Conservation (phyloP, 352 stramenopile genomes). For the Phytophthora chlamydospora region DNA sequence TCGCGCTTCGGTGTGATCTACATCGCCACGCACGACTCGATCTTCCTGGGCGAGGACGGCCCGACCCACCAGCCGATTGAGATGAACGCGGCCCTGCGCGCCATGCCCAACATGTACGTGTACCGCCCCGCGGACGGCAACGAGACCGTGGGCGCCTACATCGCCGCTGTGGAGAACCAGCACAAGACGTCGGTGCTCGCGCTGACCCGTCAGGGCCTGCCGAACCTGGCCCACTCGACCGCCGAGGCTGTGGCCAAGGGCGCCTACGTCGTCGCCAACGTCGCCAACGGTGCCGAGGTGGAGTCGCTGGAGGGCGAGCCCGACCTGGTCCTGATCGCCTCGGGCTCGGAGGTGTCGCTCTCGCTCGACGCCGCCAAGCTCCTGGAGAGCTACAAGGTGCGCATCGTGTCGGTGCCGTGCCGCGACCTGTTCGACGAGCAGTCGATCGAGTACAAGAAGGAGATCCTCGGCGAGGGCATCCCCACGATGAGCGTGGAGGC, state of each 20-base stretch:
- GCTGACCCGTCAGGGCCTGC: constrained; percentile 91
- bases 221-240: constrained; percentile 90
- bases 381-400: constrained; percentile 82
- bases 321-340: constrained; percentile 94
- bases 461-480: constrained; percentile 94
- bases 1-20: constrained; percentile 97
- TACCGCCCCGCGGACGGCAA: constrained; percentile 98
- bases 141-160: constrained; percentile 97
- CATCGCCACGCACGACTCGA: constrained; percentile 99
- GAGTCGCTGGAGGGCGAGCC: constrained; percentile 69
- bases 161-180: constrained; percentile 82
- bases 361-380: constrained; percentile 95
- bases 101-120: constrained; percentile 98
- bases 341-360: constrained; percentile 96
- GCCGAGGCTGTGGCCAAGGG: constrained; percentile 93
- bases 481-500: constrained; percentile 97
- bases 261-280: constrained; percentile 82
- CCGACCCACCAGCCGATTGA: constrained; percentile 99
- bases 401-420: constrained; percentile 98
- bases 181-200: constrained; percentile 94
- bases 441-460: constrained; percentile 94
- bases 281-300: constrained; percentile 82
- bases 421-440: constrained; percentile 98
- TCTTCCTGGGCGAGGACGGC: constrained; percentile 99
- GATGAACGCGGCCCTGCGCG: constrained; percentile 95